A percentile compares a stretch with the other conserved stretches of the same genome.
These are phyloP conservation scores for Elaeis guineensis DNA, from an alignment of 176 grass and related monocot genomes.

Conservation along the genomic window DNA sequence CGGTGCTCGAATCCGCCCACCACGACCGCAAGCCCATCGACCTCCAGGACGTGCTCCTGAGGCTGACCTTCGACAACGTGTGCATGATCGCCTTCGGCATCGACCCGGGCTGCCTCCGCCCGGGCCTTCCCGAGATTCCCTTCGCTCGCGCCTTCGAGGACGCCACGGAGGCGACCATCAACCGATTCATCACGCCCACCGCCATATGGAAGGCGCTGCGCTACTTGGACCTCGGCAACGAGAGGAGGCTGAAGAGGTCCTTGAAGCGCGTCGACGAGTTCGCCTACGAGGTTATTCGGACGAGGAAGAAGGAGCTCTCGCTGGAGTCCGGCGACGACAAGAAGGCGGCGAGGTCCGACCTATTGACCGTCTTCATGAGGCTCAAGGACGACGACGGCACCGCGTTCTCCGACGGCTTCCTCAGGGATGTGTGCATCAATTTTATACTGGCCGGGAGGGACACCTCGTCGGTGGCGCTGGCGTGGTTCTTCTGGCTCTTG, in stretches of 20 bases:
- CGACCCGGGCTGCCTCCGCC: constrained; percentile 64
- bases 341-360: constrained; percentile 30
- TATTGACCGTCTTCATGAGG: constrained; percentile 77
- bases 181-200: constrained; percentile 73
- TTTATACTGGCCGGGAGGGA: constrained; percentile 91
- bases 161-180: constrained; percentile 77
- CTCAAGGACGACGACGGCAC: constrained; percentile 37
- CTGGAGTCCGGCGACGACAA: neutral
- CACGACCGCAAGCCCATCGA: constrained; percentile 22
- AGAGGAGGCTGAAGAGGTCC: constrained; percentile 45
- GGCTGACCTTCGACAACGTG: constrained; percentile 92
- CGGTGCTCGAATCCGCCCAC: constrained; percentile 41
- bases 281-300: constrained; percentile 75
- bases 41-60: constrained; percentile 82
- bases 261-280: constrained; percentile 68
- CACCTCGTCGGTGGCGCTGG: constrained; percentile 94
- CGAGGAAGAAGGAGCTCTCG: constrained; percentile 54
- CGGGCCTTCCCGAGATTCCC: constrained; percentile 67
- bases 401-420: constrained; percentile 70
- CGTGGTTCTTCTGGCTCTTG: constrained; percentile 99
- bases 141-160: constrained; percentile 91
- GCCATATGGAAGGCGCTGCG: constrained; percentile 76
- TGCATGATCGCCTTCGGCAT: constrained; percentile 94
- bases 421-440: constrained; percentile 94
- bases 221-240: constrained; percentile 43